Percentiles rank a stretch among this genome's conserved stretches.
Evolutionary conservation across 768 basidiomycete species (phyloP).

Genomic region (Mycena indigotica): DNA sequence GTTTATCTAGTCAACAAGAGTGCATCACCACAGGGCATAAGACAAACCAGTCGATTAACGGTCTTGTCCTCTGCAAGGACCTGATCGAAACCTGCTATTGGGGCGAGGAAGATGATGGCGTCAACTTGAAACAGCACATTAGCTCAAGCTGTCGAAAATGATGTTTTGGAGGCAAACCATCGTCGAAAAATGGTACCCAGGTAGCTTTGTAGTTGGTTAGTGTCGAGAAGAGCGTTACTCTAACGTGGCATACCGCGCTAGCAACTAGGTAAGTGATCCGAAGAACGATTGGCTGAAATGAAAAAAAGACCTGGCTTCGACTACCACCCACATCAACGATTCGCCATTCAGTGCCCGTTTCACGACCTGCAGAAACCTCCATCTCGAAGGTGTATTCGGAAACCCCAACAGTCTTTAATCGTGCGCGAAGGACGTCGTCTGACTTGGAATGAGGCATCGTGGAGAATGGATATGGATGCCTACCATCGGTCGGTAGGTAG

Average conservation of each 20-base stretch:
- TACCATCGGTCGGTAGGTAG: slow-evolving; percentile 73
- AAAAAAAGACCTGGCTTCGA: slow-evolving; percentile 61
- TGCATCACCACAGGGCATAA: slow-evolving; percentile 1
- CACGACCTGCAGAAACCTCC: slow-evolving; percentile 55
- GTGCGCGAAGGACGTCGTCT: slow-evolving; percentile 79
- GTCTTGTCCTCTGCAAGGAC: slow-evolving; percentile 63
- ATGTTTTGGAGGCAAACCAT: slow-evolving; percentile 45
- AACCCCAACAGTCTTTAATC: slow-evolving; percentile 77
- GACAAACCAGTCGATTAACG: slow-evolving; percentile 59
- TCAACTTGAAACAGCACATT: slow-evolving; percentile 43
- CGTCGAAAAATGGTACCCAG: slow-evolving; percentile 74
- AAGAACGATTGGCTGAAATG: slow-evolving; percentile 11
- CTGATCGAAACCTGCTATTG: slow-evolving; percentile 75
- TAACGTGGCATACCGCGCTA: slow-evolving; percentile 13
- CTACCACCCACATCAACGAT: slow-evolving; percentile 81
- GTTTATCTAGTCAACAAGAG: background rate
- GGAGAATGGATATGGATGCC: slow-evolving; percentile 4
- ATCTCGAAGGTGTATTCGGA: slow-evolving; percentile 83
- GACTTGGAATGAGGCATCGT: background rate
- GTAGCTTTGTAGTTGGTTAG: slow-evolving; percentile 44
- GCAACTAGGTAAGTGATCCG: background rate
- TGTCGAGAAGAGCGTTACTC: background rate
- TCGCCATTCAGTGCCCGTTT: slow-evolving; percentile 69
- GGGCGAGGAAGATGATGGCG: slow-evolving; percentile 77
- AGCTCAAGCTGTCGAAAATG: too few species aligned